Base-by-base conservation (phyloP, 2,329 filamentous ascomycete species). In the Leptoxyphium fumago region DNA sequence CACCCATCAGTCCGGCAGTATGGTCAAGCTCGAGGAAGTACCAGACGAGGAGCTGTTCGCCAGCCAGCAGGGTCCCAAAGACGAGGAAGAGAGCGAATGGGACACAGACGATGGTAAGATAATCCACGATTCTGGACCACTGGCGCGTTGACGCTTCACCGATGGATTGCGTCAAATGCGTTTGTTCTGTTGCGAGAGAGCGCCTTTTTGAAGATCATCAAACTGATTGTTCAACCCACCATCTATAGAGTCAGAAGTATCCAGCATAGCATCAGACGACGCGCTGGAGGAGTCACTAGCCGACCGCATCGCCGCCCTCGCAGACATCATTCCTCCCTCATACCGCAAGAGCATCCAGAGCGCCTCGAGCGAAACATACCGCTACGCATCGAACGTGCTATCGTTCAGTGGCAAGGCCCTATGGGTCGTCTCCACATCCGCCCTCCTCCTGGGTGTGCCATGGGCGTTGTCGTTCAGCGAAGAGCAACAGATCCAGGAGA, bases 21-120 rank as follows among this genome's bases (percentile, higher is more conserved):
- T 96, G 89, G 89, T 96, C 66, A 86, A 89, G 69, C 84, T 96
- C 62, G 84, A 86, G 63, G 89, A 96, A 73, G 89, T 96, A 61
- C 82, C 93, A 63, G 89, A 96, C 64, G 88, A 95, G 75, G 84
- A 93, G 68, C 94, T 95, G 73, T 74, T 82, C 68, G 71, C 77
- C 64, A 70, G 74, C 55, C 80, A 82, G 65, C 69, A 73, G 54
- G 80, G 82, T 59, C 68, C 78, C 49, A 62, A 44, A 21, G 50
- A 65, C 52, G 71, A 72, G 47, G 80, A 87, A 54, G 82, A 91
- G 38, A 75, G 77, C 45, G 85, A 93, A 47, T 88, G 88, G 61
- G 94, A 84, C 72, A 91, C 84, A 53, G 89, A 95, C 64, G 89
- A 84, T 50, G 89, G 89, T 94, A 76, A 53, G 72, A 65, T 18